Conservation (phyloP, 148 eudicot species). For the Vaccinium myrtillus region DNA sequence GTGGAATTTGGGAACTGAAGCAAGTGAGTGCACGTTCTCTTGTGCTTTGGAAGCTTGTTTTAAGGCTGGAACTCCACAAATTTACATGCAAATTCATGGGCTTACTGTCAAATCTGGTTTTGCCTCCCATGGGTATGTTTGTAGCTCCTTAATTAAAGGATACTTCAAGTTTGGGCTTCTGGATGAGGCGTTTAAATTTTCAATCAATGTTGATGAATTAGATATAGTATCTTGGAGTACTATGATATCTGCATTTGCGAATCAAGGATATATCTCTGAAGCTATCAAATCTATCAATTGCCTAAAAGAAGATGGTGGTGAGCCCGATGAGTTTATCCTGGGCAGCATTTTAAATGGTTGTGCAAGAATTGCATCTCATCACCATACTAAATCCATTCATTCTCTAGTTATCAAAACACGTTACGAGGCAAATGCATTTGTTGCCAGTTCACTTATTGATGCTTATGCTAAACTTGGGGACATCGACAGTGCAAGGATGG, state of each 20-base stretch:
- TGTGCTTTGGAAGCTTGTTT: conserved; percentile 19
- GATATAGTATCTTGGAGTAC: conserved; percentile 22
- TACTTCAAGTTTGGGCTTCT: conserved; percentile 18
- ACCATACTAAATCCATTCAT: conserved; percentile 21
- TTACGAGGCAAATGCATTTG: conserved; percentile 16
- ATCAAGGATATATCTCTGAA: conserved; percentile 18
- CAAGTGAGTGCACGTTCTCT: conserved; percentile 17
- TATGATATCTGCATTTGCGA: conserved; percentile 19
- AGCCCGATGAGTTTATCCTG: conserved; percentile 25
- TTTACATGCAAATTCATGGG: conserved; percentile 25
- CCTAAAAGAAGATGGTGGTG: conserved; percentile 13
- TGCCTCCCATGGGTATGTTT: conserved; percentile 12
- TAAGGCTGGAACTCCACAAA: background rate
- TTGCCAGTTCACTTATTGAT: conserved; percentile 24
- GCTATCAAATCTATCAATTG: conserved; percentile 12
- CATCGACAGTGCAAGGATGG: conserved; percentile 21
- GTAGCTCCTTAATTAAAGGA: conserved; percentile 20
- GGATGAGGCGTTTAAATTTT: conserved; percentile 15
- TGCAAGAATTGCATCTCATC: conserved; percentile 20
- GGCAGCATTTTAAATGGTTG: conserved; percentile 26
- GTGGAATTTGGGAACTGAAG: conserved; percentile 15
- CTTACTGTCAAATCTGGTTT: conserved; percentile 24
- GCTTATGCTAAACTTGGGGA: conserved; percentile 31
- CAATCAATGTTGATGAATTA: background rate
- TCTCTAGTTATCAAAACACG: conserved; percentile 18